Evolutionary conservation across 306 rosid genomes (phyloP).

Genomic region (Mimosa pudica): DNA sequence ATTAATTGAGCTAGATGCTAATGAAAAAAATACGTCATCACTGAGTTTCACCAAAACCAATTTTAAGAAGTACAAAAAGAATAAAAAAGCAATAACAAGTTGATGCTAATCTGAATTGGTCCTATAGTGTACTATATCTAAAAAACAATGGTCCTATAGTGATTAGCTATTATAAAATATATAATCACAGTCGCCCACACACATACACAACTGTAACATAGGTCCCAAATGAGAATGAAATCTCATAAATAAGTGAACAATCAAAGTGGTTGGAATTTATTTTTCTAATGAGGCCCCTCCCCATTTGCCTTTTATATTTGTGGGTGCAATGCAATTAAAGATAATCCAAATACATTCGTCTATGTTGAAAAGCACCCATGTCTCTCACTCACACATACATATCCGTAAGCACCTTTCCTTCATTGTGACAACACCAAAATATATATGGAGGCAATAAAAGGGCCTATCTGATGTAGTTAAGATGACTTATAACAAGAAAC

Average conservation of each 20-base stretch:
- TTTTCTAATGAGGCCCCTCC: not conserved
- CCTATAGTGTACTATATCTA: not conserved
- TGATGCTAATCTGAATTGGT: not conserved
- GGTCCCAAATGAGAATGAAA: constrained; percentile 53
- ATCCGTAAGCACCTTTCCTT: constrained; percentile 25
- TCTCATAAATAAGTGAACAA: constrained; percentile 43
- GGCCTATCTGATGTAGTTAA: not conserved
- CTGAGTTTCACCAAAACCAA: too few species aligned
- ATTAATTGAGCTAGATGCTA: too few species aligned
- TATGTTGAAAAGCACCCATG: constrained; percentile 25
- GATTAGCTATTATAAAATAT: not conserved
- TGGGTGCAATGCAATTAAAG: constrained; percentile 11
- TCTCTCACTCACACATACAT: constrained; percentile 21
- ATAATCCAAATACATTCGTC: constrained; percentile 37
- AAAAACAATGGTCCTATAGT: not conserved
- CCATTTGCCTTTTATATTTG: not conserved
- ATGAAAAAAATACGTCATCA: too few species aligned
- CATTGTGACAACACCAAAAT: not conserved
- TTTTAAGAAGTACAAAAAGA: too few species aligned
- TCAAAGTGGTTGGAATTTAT: constrained; percentile 44
- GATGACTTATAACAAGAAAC: not conserved
- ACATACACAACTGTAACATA: constrained; percentile 42
- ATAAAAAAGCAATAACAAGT: too few species aligned
- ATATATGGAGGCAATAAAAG: not conserved
- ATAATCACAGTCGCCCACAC: not conserved